A percentile compares a stretch with the other conserved stretches of the same genome.
phyloP scores from a whole-genome alignment of 208 protist genomes.

The Crithidia mellificae region DNA sequence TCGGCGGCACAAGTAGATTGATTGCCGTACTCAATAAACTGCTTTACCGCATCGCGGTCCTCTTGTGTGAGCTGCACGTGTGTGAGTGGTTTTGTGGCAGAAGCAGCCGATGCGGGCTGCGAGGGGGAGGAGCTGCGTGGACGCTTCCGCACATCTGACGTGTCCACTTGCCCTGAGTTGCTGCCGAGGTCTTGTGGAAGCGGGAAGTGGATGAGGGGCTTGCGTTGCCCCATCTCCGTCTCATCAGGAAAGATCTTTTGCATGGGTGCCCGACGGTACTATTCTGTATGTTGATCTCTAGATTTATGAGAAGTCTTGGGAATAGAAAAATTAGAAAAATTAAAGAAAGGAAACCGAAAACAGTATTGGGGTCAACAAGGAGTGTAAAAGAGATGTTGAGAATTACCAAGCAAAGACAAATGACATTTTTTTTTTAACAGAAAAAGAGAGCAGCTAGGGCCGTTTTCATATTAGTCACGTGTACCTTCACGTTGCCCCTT shows the following conservation, averaged over 20 bases:
- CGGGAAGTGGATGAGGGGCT: slow-evolving; percentile 23
- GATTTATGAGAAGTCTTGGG: background rate
- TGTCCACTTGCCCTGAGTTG: background rate
- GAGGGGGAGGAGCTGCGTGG: slow-evolving; percentile 1
- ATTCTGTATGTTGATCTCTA: background rate
- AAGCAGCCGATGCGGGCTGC: background rate
- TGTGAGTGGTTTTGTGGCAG: background rate
- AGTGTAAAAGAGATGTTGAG: no score
- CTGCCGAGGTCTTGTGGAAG: slow-evolving; percentile 5
- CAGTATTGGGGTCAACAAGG: no score
- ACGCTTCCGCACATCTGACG: slow-evolving; percentile 5
- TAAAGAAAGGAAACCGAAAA: no score
- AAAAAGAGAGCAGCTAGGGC: no score
- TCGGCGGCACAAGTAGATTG: slow-evolving; percentile 2
- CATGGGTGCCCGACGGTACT: background rate
- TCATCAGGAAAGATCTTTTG: slow-evolving; percentile 29
- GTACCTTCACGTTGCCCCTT: no score
- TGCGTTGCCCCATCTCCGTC: background rate
- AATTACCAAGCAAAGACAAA: no score
- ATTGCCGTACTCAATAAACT: slow-evolving; percentile 35
- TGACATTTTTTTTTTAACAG: no score
- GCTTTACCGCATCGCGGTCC: slow-evolving; percentile 3
- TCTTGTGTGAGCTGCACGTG: slow-evolving; percentile 3
- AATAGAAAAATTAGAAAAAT: no score
- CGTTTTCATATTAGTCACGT: no score